A percentile compares a stretch with the other conserved stretches of the same genome.
phyloP scores from a whole-genome alignment of 2,329 filamentous ascomycete genomes.

The Ascochyta viciae-villosae region DNA sequence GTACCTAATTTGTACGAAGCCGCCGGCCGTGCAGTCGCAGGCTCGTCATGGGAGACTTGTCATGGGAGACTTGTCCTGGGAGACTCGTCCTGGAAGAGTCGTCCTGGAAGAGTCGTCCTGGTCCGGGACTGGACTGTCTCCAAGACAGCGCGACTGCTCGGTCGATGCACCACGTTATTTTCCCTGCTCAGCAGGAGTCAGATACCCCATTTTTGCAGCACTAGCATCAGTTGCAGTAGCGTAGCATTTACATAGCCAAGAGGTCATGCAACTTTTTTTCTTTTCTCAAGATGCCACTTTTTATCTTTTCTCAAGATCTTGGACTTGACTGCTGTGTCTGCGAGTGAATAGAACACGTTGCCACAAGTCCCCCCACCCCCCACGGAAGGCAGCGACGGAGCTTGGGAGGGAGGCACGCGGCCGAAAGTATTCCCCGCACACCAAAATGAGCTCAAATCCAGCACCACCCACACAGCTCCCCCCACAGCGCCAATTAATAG shows the following conservation, averaged over 20 bases:
- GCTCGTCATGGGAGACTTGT: background rate
- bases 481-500: too few species aligned
- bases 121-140: constrained; percentile 7
- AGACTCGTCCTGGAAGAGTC: background rate
- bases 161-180: constrained; percentile 8
- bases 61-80: background rate
- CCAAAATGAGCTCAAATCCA: too few species aligned
- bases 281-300: too few species aligned
- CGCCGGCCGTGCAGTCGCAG: constrained; percentile 2
- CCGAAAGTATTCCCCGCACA: too few species aligned
- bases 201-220: constrained; percentile 32
- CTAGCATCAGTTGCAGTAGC: constrained; percentile 24
- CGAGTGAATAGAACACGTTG: background rate
- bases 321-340: too few species aligned
- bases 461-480: too few species aligned
- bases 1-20: constrained; percentile 34
- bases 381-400: constrained; percentile 5
- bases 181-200: constrained; percentile 23
- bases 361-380: background rate
- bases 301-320: background rate
- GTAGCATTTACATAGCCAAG: constrained; percentile 25
- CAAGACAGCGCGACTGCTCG: background rate
- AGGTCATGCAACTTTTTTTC: constrained; percentile 3
- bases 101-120: background rate
- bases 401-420: constrained; percentile 3